phyloP scores from a whole-genome alignment of 305 asterid species.

The Fraxinus sp. region DNA sequence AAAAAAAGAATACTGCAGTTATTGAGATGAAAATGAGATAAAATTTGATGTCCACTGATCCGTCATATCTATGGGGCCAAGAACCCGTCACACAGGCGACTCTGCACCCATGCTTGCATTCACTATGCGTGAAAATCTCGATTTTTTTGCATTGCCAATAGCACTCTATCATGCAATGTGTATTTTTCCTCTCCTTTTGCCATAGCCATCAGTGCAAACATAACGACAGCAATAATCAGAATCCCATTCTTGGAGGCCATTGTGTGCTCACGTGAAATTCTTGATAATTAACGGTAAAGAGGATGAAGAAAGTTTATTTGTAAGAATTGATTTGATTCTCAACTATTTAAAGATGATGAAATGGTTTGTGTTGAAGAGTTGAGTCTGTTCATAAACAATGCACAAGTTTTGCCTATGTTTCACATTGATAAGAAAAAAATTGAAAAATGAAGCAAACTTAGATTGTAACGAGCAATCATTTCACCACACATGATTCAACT shows the following conservation, averaged over 20 bases:
- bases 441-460: neutral
- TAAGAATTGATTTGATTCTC: neutral
- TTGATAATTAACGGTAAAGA: neutral
- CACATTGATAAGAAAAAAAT: neutral
- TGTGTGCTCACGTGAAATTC: neutral
- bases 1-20: neutral
- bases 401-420: neutral
- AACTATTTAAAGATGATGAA: neutral
- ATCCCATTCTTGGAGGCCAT: neutral
- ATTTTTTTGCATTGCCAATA: conserved; percentile 37
- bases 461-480: neutral
- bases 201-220: neutral
- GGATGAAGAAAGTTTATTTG: neutral
- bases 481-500: neutral
- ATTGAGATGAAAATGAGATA: neutral
- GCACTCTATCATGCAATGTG: conserved; percentile 42
- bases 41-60: neutral
- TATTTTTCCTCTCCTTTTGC: neutral
- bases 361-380: neutral
- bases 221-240: neutral
- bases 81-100: neutral
- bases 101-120: conserved; percentile 29
- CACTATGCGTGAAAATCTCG: conserved; percentile 31
- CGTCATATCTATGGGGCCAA: too few species aligned
- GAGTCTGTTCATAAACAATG: conserved; percentile 25